Base-by-base conservation (phyloP, 495 filamentous ascomycete genomes). In the Lophiotrema nucula region DNA sequence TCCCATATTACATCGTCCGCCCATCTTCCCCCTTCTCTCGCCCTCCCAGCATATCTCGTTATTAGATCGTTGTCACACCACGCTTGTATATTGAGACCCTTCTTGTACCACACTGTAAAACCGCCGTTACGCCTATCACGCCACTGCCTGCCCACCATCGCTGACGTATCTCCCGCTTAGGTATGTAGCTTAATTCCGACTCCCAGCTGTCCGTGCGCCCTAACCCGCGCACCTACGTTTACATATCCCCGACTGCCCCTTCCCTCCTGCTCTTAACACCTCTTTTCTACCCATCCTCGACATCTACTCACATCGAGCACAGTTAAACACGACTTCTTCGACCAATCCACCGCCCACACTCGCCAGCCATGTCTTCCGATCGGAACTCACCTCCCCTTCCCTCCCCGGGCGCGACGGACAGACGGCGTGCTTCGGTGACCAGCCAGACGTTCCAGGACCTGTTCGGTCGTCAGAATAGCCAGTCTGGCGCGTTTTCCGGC, bases 361-460 rank as follows among this genome's bases (percentile, higher is more conserved):
- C 43, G 3, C 19, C 45, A 27, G 47, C 48, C 57, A 72, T 69
- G 63, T 64, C 69, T 49, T 53, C 65, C 51, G 67, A 60, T 23
- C 27, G 43, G 27, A 53, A 64, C 56, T 55, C 56, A 25, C 53
- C 62, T 2, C 64, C 69, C 4, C 68, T 58, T 39, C 52, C 59
- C n/a, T 57, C 67, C 5, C 56, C 67, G 15, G 37, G 50, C 22
- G 33, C 54, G 50, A 54, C 58, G 16, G 47, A 62, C 24, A 45
- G 62, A 41, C 58, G 59, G 16, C 70, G 72, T 47, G 65, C 72
- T 22, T 70, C 67, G 6, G 62, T 74, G 50, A 65, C 68, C 11
- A 69, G 70, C 26, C 62, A 69, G 50, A 69, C 69, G 16, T 70
- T 74, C 52, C 67, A 69, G 38, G 67, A 72, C 54, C 63, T 73